Conservation (phyloP, 106 monocot species). For the Ottelia alismoides region DNA sequence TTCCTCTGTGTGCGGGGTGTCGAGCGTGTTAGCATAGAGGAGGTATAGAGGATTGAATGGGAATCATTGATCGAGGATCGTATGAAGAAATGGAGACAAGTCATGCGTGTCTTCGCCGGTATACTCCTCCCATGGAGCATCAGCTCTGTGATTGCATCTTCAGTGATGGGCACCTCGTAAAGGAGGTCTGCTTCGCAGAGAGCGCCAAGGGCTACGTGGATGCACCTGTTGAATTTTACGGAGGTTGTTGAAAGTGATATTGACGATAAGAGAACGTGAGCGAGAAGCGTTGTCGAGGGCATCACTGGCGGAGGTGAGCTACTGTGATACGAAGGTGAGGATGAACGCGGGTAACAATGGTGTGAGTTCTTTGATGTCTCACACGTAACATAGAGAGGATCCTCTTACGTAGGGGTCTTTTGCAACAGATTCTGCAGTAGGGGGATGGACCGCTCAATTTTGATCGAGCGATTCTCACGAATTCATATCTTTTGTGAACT, state of each 20-base stretch:
- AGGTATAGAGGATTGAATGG: constrained; percentile 42
- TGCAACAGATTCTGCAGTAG: too few relatives aligned
- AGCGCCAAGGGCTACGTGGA: constrained; percentile 31
- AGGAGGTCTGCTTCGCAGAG: constrained; percentile 41
- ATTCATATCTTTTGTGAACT: too few relatives aligned
- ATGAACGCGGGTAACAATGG: too few relatives aligned
- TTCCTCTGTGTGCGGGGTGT: constrained; percentile 35
- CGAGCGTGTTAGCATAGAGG: constrained; percentile 55
- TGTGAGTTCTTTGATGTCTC: too few relatives aligned
- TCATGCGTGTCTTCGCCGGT: constrained; percentile 40
- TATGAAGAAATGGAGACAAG: constrained; percentile 66
- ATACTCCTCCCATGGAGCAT: constrained; percentile 52
- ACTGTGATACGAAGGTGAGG: too few relatives aligned
- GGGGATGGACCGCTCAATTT: too few relatives aligned
- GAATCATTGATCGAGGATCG: constrained; percentile 15
- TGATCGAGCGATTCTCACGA: too few relatives aligned
- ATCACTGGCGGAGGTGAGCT: too few relatives aligned
- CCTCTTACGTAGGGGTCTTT: too few relatives aligned
- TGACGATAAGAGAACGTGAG: too few relatives aligned
- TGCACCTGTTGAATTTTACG: constrained; percentile 46
- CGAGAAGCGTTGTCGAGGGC: too few relatives aligned
- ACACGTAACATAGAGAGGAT: too few relatives aligned
- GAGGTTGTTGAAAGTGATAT: constrained; percentile 51
- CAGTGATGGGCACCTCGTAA: constrained; percentile 17
- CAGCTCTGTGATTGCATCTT: constrained; percentile 43